A percentile compares a stretch with the other conserved stretches of the same genome.
phyloP scores from a whole-genome alignment of 441 rosid genomes.

The Populus hybrid region DNA sequence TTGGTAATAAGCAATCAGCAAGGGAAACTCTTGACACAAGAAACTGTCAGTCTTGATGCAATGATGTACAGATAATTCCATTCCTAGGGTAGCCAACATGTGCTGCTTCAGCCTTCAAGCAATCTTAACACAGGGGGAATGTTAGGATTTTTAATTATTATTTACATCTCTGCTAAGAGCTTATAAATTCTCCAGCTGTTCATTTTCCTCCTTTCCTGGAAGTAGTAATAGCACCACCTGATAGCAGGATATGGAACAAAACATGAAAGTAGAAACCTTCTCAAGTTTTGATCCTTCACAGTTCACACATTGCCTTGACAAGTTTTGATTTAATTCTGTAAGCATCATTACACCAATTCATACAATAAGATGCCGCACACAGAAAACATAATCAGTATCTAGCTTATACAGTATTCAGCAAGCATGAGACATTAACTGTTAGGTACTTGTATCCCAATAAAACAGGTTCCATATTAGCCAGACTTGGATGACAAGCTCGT shows the following conservation, averaged over 20 bases:
- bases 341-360: not conserved
- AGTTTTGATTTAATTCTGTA: not conserved
- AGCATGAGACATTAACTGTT: constrained; percentile 1
- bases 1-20: not conserved
- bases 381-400: not conserved
- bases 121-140: not conserved
- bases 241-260: not conserved
- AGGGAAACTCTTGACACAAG: not conserved
- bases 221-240: not conserved
- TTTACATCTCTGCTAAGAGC: not conserved
- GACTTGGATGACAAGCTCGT: not conserved
- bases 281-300: not conserved
- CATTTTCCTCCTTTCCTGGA: not conserved
- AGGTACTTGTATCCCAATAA: not conserved
- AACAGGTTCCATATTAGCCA: not conserved
- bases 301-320: not conserved
- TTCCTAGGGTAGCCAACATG: not conserved
- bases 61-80: not conserved
- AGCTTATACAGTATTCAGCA: not conserved
- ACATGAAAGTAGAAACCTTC: not conserved
- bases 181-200: not conserved
- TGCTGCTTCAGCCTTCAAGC: not conserved
- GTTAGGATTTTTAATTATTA: not conserved
- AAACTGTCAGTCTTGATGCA: not conserved
- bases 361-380: not conserved